Base-by-base conservation (phyloP, 2,329 filamentous ascomycete species). In the Colletotrichum orbiculare region DNA sequence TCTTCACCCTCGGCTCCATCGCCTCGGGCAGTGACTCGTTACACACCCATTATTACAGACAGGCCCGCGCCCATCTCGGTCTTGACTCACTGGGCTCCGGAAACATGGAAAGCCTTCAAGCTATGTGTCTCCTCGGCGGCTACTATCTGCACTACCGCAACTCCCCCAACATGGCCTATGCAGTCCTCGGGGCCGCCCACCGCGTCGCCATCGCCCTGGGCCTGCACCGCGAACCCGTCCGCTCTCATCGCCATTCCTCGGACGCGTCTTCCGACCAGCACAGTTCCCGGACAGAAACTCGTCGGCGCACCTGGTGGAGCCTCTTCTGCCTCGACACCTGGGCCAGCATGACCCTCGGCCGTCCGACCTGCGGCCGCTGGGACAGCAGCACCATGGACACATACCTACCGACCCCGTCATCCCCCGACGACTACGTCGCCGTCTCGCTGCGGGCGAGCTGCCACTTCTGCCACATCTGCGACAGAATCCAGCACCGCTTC, bases 1-100 rank as follows among this genome's bases (percentile, higher is more conserved):
- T 90, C 11, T 84, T 89, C 68, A 85, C 86, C 0, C 78, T 89
- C 58, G 87, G 87, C 2, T 87, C 85, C 55, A 82, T 90, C 48
- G 85, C 86, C 6, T 84, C 85, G 3, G 83, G 80, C 1, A 85
- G 83, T 25, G 85, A 88, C 68, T 79, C 81, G 45, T 79, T 79
- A 6, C 87, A 89, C 69, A 80, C 86, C 50, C 78, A 81, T 38
- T 89, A 86, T 71, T 89, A 87, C 70, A 78, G 78, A 35, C 81
- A 83, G 35, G 84, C 86, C 11, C 83, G 83, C 64, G 79, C 81
- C 7, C 82, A 87, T 65, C 71, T 89, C 15, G 81, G 77, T 13
- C 73, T 90, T 6, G 86, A 87, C 60, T 84, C 81, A 2, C 81
- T 89, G 55, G 86, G 86, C 2, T 72, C 73, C 0, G 86, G 66